These are phyloP conservation scores for Crataegus laevigata DNA, from an alignment of 306 rosid species.

Conservation along the genomic window DNA sequence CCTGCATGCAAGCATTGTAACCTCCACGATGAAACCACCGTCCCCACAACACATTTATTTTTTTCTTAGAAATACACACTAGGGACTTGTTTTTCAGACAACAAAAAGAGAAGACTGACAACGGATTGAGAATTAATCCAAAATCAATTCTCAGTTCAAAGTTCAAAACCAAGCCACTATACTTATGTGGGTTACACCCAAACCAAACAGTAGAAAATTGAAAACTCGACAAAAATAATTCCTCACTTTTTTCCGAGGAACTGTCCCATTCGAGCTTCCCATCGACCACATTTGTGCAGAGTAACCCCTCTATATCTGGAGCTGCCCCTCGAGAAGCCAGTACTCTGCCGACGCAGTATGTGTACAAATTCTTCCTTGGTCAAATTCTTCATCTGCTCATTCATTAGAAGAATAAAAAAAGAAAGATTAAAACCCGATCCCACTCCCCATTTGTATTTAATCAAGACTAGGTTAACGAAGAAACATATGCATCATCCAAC, in stretches of 20 bases:
- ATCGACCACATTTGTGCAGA: slow-evolving; percentile 96
- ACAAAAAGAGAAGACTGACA: slow-evolving; percentile 24
- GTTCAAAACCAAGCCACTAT: slow-evolving; percentile 17
- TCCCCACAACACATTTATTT: slow-evolving; percentile 38
- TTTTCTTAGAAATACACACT: slow-evolving; percentile 60
- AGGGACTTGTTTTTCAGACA: slow-evolving; percentile 49
- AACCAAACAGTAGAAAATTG: not conserved
- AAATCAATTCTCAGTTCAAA: slow-evolving; percentile 26
- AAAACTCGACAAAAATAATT: slow-evolving; percentile 28
- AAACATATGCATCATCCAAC: slow-evolving; percentile 26
- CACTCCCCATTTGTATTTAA: not conserved
- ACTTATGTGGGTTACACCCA: slow-evolving; percentile 20
- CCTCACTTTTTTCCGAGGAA: slow-evolving; percentile 99
- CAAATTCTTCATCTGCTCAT: slow-evolving; percentile 67
- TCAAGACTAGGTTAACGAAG: not conserved
- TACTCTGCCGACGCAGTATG: slow-evolving; percentile 92
- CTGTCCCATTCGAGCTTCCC: slow-evolving; percentile 99
- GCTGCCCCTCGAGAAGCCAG: slow-evolving; percentile 96
- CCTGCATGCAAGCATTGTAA: slow-evolving; percentile 97
- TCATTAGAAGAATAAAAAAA: slow-evolving; percentile 2
- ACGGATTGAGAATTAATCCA: slow-evolving; percentile 36
- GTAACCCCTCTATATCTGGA: slow-evolving; percentile 96
- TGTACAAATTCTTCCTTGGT: slow-evolving; percentile 93
- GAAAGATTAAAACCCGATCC: not conserved
- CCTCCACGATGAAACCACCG: slow-evolving; percentile 74